Evolutionary conservation across 345 rosid genomes (phyloP), one percentile per base, ranked within the genome.

Genomic region (Lenwebbia sp.): DNA sequence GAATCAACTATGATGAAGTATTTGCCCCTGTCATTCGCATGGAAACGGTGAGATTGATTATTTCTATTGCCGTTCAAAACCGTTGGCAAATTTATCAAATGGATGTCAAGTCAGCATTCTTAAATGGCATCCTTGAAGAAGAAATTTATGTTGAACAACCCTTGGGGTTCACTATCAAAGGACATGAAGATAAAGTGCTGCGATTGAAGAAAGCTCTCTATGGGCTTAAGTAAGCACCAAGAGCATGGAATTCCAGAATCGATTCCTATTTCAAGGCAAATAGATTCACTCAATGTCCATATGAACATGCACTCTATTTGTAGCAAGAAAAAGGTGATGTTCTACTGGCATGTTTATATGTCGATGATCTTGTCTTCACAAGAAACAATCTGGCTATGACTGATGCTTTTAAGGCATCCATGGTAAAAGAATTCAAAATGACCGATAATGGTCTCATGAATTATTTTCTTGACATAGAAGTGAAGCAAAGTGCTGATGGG

Each of bases 381-480:
- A 51, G 85, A 5, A 87, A 49, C 28, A 58, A 75, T 56, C 28
- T 25, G 1, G 3, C 13, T 13, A 54, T 76, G 52, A 4, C 84
- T 28, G 81, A 84, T 37, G 60, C 44, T 3, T 87, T 87, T 25
- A 84, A 87, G 26, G 41, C 84, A 11, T 8, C 4, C 1, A 81
- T 84, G 85, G 53, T 41, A 19, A 14, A 49, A 10, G 78, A 85
- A 33, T 85, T 85, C n/a, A 57, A 88, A 74, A 85, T 78, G 83
- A 58, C 58, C 2, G 33, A 85, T 23, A 70, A 84, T 26, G 83
- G 58, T 1, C 41, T 86, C 12, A 57, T 86, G 75, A 4, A 30
- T 9, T 62, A 86, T 58, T 86, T n/a, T 40, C 75, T 88, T 13
- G 90, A 85, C 4, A 84, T 88, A 2, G 54, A 87, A 41, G 84